Percentiles rank a stretch among this genome's conserved stretches.
Conservation (phyloP, 2,329 filamentous ascomycete species). For the Sclerotinia minor region DNA sequence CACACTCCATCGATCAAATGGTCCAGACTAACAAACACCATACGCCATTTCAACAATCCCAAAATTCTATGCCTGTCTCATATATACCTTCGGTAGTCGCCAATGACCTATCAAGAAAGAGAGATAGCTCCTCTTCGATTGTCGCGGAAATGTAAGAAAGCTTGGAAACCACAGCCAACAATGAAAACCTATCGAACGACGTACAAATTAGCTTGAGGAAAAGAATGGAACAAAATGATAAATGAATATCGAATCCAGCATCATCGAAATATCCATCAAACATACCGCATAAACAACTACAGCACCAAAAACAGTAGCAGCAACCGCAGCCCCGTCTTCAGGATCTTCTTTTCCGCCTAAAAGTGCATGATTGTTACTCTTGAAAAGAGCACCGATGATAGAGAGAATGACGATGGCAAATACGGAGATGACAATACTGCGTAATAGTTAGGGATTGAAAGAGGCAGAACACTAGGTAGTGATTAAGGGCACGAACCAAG, state of each 20-base stretch:
- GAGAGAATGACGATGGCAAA: conserved; percentile 67
- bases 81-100: conserved; percentile 23
- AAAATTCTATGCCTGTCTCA: conserved; percentile 19
- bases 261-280: conserved; percentile 36
- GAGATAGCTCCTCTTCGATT: conserved; percentile 82
- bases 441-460: conserved; percentile 18
- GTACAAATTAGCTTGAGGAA: conserved; percentile 5
- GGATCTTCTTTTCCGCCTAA: conserved; percentile 69
- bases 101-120: conserved; percentile 48
- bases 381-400: conserved; percentile 69
- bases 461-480: conserved; percentile 16
- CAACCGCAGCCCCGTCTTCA: conserved; percentile 70
- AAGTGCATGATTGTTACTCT: conserved; percentile 77
- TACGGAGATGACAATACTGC: conserved; percentile 70
- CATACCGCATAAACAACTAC: conserved; percentile 87
- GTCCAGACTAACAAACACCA: conserved; percentile 28
- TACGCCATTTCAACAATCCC: conserved; percentile 28
- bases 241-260: neutral
- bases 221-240: neutral
- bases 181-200: conserved; percentile 69
- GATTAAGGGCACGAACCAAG: conserved; percentile 64
- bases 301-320: conserved; percentile 81
- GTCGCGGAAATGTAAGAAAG: conserved; percentile 79
- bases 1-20: conserved; percentile 4
- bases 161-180: conserved; percentile 88